phyloP scores from a whole-genome alignment of 2,329 filamentous ascomycete genomes.

The Fusarium multiceps region DNA sequence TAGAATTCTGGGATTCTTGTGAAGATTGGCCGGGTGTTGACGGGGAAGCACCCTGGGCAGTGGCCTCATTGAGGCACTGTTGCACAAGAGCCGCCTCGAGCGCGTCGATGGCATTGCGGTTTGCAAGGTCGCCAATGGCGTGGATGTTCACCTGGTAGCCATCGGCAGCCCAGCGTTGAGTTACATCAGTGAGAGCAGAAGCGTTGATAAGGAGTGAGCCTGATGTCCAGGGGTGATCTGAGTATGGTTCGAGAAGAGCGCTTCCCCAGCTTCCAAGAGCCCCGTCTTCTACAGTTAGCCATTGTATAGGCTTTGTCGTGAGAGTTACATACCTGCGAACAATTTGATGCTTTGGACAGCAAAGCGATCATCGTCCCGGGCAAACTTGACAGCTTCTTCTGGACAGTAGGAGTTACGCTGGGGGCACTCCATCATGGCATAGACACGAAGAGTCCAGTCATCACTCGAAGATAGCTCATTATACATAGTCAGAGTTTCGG shows the following conservation, averaged over 20 bases:
- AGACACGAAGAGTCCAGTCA: slow-evolving; percentile 71
- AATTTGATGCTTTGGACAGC: slow-evolving; percentile 74
- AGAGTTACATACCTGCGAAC: slow-evolving; percentile 67
- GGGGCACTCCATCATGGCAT: slow-evolving; percentile 75
- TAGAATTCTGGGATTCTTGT: slow-evolving; percentile 16
- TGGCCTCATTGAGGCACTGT: slow-evolving; percentile 58
- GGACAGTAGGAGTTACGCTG: slow-evolving; percentile 73
- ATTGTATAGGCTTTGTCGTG: too few relatives aligned
- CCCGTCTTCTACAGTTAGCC: slow-evolving; percentile 62
- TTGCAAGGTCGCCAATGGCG: slow-evolving; percentile 77
- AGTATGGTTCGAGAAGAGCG: slow-evolving; percentile 77
- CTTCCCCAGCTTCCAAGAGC: slow-evolving; percentile 78
- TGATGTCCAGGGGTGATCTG: slow-evolving; percentile 68
- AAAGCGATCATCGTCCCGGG: slow-evolving; percentile 61
- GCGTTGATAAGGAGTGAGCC: slow-evolving; percentile 75
- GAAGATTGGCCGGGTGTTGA: slow-evolving; percentile 2
- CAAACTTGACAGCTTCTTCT: slow-evolving; percentile 58
- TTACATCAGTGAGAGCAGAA: slow-evolving; percentile 64
- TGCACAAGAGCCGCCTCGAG: slow-evolving; percentile 67
- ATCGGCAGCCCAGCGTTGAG: slow-evolving; percentile 67
- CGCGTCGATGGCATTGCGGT: slow-evolving; percentile 72
- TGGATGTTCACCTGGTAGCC: slow-evolving; percentile 79
- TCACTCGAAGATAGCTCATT: slow-evolving; percentile 59
- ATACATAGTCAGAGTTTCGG: slow-evolving; percentile 65
- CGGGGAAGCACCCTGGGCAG: slow-evolving; percentile 25